These are phyloP conservation scores for Eucalyptus marginata DNA, from an alignment of 345 rosid species.

Conservation along the genomic window DNA sequence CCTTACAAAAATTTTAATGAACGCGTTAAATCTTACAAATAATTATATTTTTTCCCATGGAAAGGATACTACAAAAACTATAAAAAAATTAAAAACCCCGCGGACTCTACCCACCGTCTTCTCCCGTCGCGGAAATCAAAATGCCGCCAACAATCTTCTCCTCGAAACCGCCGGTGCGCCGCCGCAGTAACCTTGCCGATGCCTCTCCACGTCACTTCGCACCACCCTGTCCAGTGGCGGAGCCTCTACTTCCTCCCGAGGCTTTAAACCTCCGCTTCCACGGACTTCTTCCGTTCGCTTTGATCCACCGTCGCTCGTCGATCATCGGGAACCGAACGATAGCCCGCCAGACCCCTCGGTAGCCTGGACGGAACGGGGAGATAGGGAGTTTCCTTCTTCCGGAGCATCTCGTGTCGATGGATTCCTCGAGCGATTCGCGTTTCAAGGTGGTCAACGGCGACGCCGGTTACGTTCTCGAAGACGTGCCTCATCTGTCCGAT, in stretches of 20 bases:
- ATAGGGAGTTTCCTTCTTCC: neutral
- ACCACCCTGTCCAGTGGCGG: neutral
- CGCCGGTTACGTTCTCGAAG: constrained; percentile 67
- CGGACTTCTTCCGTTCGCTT: neutral
- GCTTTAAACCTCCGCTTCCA: neutral
- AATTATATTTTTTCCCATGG: neutral
- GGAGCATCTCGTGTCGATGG: neutral
- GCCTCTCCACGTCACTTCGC: neutral
- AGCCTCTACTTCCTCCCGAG: neutral
- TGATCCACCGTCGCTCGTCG: neutral
- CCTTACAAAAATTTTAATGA: accelerated
- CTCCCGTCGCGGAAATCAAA: neutral
- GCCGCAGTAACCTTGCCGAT: neutral
- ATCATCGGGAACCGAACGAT: neutral
- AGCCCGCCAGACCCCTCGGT: neutral
- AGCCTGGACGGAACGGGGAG: neutral
- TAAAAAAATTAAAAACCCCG: neutral
- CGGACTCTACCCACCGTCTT: neutral
- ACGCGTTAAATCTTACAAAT: neutral
- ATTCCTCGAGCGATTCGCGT: neutral
- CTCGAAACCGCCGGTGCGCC: neutral
- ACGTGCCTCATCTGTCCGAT: constrained; percentile 69
- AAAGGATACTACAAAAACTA: neutral
- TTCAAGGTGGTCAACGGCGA: constrained; percentile 23
- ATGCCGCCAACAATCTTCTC: neutral